Evolutionary conservation across 1,284 basidiomycete species (phyloP).

Genomic region (Moesziomyces sp.): DNA sequence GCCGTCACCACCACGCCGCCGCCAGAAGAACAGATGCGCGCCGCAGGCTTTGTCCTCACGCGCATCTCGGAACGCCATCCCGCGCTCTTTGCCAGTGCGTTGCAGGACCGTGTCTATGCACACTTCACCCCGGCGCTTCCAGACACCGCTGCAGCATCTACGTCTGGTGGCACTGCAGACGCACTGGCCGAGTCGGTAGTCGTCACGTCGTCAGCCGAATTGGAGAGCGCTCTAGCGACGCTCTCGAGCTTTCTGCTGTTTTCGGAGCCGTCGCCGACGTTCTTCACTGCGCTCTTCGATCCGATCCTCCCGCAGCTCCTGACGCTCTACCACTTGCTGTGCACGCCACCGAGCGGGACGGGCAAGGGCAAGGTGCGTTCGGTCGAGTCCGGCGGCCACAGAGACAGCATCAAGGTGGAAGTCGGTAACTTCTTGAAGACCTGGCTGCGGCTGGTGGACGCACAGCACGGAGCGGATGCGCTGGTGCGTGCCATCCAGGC

Average conservation of each 20-base stretch:
- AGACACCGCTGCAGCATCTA: not conserved
- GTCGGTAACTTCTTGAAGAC: slow-evolving; percentile 49
- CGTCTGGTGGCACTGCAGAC: not conserved
- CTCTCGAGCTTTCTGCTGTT: slow-evolving; percentile 48
- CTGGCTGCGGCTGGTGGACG: slow-evolving; percentile 52
- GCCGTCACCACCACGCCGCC: slow-evolving; percentile 37
- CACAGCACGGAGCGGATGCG: slow-evolving; percentile 15
- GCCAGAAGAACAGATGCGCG: slow-evolving; percentile 50
- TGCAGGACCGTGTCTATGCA: slow-evolving; percentile 29
- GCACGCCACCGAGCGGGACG: not conserved
- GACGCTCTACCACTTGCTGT: slow-evolving; percentile 39
- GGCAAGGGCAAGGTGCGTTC: slow-evolving; percentile 35
- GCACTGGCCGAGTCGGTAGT: not conserved
- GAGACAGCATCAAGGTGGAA: slow-evolving; percentile 28
- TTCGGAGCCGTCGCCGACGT: slow-evolving; percentile 59
- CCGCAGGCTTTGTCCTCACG: slow-evolving; percentile 52
- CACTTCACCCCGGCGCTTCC: slow-evolving; percentile 16
- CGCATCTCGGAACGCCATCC: slow-evolving; percentile 47
- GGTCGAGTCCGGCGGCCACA: slow-evolving; percentile 14
- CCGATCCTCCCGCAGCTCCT: slow-evolving; percentile 51
- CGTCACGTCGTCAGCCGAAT: slow-evolving; percentile 9
- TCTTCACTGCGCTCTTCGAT: slow-evolving; percentile 46
- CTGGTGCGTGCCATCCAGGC: slow-evolving; percentile 20
- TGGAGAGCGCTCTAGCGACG: slow-evolving; percentile 33
- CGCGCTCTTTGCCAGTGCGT: slow-evolving; percentile 13